Evolutionary conservation across 1,139 yeast species (phyloP).

Genomic region (Candida pseudoviswanathii): DNA sequence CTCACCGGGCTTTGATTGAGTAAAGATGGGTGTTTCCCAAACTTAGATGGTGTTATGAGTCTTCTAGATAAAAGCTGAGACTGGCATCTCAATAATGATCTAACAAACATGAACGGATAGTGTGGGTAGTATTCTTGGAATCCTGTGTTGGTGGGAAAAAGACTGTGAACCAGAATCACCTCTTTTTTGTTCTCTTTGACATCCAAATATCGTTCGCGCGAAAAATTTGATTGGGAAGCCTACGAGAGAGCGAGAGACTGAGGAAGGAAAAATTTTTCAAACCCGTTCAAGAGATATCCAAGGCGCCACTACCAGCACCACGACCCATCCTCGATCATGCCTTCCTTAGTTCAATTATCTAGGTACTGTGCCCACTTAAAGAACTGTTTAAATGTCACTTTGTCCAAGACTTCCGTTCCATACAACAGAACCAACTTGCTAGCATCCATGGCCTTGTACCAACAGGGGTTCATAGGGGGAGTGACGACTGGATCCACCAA

Average conservation of each 20-base stretch:
- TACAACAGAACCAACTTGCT: constrained; percentile 82
- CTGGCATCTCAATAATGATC: constrained; percentile 1
- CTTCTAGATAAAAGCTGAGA: constrained; percentile 2
- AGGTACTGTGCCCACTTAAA: constrained; percentile 87
- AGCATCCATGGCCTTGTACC: constrained; percentile 80
- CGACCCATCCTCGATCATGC: constrained; percentile 22
- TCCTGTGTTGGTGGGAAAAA: background rate
- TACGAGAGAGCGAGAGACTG: background rate
- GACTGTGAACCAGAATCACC: background rate
- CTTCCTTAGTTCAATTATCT: constrained; percentile 87
- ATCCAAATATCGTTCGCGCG: background rate
- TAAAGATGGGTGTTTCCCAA: constrained; percentile 2
- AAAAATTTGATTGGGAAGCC: constrained; percentile 1
- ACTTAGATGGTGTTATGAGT: background rate
- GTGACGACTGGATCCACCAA: constrained; percentile 83
- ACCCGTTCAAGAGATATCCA: too few species aligned
- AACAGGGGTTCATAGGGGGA: constrained; percentile 85
- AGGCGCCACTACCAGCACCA: background rate
- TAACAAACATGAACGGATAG: background rate
- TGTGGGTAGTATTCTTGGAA: background rate
- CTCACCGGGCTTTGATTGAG: constrained; percentile 2
- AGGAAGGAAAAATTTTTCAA: constrained; percentile 1
- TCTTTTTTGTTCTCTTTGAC: background rate
- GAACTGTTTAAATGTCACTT: constrained; percentile 78
- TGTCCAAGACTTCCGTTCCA: constrained; percentile 79